A percentile compares a stretch with the other conserved stretches of the same genome.
phyloP scores from a whole-genome alignment of 2,329 filamentous ascomycete species.

The Ophiosphaerella korrae region DNA sequence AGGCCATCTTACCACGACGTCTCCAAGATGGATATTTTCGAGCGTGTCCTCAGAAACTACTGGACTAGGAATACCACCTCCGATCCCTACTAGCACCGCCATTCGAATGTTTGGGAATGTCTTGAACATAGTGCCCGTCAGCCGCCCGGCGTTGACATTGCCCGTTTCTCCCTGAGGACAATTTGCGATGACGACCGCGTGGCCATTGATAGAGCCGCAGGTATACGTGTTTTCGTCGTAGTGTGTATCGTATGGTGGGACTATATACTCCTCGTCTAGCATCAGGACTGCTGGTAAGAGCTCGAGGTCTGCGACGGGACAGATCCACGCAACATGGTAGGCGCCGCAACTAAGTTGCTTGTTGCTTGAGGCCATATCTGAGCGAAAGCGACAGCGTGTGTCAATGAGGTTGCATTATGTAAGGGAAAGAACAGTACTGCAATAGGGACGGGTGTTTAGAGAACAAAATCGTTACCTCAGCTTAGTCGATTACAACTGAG shows the following conservation, averaged over 20 bases:
- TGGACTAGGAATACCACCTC: slow-evolving; percentile 13
- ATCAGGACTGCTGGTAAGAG: slow-evolving; percentile 14
- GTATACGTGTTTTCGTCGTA: slow-evolving; percentile 16
- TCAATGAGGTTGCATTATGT: no score
- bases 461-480: no score
- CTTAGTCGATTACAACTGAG: no score
- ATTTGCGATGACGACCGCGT: slow-evolving; percentile 12
- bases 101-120: slow-evolving; percentile 17
- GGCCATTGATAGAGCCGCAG: slow-evolving; percentile 10
- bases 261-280: slow-evolving; percentile 13
- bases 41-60: slow-evolving; percentile 1
- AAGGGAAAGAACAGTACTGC: no score
- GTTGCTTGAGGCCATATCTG: not conserved
- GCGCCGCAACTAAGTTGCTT: slow-evolving; percentile 3
- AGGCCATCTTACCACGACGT: slow-evolving; percentile 9
- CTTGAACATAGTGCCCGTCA: slow-evolving; percentile 10
- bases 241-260: slow-evolving; percentile 12
- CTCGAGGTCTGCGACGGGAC: slow-evolving; percentile 11
- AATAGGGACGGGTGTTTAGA: no score
- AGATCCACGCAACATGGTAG: slow-evolving; percentile 19
- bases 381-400: not conserved
- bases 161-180: slow-evolving; percentile 9
- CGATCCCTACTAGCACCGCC: slow-evolving; percentile 13
- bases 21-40: slow-evolving; percentile 14
- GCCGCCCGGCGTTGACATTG: slow-evolving; percentile 6